Conservation (phyloP, 257 asterid genomes). For the Asclepias syriaca region DNA sequence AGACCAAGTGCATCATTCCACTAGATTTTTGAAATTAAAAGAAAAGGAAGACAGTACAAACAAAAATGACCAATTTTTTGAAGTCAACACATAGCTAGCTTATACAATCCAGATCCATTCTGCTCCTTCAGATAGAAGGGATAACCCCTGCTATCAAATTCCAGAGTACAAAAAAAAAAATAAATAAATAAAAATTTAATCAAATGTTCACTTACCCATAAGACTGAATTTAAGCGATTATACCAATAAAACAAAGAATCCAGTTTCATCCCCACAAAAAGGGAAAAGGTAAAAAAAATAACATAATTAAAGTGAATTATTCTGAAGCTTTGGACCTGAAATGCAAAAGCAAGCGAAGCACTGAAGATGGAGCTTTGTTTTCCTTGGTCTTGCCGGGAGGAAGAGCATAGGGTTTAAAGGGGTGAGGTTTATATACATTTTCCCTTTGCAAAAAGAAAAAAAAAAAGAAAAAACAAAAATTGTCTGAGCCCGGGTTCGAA, state of each 20-base stretch:
- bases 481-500: conserved; percentile 78
- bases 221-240: not conserved
- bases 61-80: conserved; percentile 5
- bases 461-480: not conserved
- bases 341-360: conserved; percentile 1
- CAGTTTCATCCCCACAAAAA: not conserved
- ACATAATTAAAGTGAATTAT: not conserved
- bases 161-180: not conserved
- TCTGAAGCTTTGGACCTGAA: not conserved
- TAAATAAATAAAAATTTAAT: not conserved
- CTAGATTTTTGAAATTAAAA: not conserved
- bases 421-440: conserved; percentile 1
- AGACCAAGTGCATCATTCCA: not conserved
- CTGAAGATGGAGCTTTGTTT: too few species aligned
- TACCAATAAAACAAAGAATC: not conserved
- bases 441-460: not conserved
- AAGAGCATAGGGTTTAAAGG: conserved; percentile 11
- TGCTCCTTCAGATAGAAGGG: not conserved
- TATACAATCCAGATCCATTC: conserved; percentile 3
- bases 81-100: conserved; percentile 3
- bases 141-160: conserved; percentile 13
- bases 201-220: not conserved
- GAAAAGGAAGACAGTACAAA: not conserved
- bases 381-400: too few species aligned
- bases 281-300: not conserved